phyloP scores from a whole-genome alignment of 805 yeast genomes.

The Scheffersomyces amazonensis region DNA sequence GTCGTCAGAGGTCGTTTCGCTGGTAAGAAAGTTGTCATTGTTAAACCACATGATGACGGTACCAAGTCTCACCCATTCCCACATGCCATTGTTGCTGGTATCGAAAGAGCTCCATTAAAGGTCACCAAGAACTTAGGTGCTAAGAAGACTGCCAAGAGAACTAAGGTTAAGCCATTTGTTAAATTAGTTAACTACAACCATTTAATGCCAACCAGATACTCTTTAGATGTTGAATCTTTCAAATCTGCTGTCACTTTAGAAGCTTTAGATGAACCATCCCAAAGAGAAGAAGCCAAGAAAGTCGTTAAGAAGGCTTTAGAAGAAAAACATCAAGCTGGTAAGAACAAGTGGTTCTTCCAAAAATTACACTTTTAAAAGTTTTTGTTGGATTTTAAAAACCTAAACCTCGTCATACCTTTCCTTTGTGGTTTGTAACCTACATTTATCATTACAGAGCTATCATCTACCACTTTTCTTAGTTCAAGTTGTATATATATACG shows the following conservation, averaged over 20 bases:
- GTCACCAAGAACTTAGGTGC: constrained; percentile 93
- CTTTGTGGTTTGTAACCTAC: too few relatives aligned
- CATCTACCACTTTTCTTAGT: too few relatives aligned
- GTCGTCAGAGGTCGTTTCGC: constrained; percentile 99
- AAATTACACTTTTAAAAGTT: constrained; percentile 84
- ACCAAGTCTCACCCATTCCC: constrained; percentile 98
- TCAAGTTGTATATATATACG: too few relatives aligned
- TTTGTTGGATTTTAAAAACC: too few relatives aligned
- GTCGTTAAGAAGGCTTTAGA: constrained; percentile 98
- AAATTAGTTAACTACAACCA: constrained; percentile 99
- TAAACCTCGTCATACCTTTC: too few relatives aligned
- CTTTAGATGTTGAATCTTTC: constrained; percentile 94
- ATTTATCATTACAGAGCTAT: too few relatives aligned
- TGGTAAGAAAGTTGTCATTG: constrained; percentile 99
- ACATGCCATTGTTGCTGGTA: constrained; percentile 99
- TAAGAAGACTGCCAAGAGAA: constrained; percentile 95
- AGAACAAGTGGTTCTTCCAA: constrained; percentile 99
- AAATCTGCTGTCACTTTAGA: constrained; percentile 89
- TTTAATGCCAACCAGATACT: constrained; percentile 99
- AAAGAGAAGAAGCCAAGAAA: constrained; percentile 98
- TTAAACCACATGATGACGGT: constrained; percentile 98
- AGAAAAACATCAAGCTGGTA: constrained; percentile 99
- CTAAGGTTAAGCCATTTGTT: constrained; percentile 98
- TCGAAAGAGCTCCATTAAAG: constrained; percentile 97
- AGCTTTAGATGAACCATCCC: constrained; percentile 95